phyloP scores from a whole-genome alignment of 768 basidiomycete genomes.

The Myochromella boudieri region DNA sequence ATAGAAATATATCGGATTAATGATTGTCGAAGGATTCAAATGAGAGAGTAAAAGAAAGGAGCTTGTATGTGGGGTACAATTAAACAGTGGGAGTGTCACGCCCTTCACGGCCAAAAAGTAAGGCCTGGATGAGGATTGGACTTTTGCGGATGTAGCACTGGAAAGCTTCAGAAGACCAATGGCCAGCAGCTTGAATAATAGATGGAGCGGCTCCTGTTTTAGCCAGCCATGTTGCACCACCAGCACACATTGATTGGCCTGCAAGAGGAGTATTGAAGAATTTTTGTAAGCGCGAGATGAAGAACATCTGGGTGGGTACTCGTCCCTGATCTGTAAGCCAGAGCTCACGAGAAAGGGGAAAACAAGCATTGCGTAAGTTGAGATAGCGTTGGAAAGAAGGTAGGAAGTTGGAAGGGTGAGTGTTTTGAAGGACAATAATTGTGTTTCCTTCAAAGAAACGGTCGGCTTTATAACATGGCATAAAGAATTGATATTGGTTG shows the following conservation, averaged over 20 bases:
- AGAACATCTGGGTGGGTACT: conserved; percentile 35
- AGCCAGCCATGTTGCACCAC: conserved; percentile 39
- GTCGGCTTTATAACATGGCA: conserved; percentile 41
- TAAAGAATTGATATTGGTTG: conserved; percentile 16
- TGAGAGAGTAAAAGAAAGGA: too few relatives aligned
- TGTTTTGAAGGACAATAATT: conserved; percentile 13
- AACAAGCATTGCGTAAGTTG: conserved; percentile 17
- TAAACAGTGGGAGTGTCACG: too few relatives aligned
- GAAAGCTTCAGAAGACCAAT: conserved; percentile 38
- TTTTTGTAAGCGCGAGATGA: conserved; percentile 24
- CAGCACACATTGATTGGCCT: too few relatives aligned
- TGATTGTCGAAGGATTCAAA: too few relatives aligned
- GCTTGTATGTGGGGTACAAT: too few relatives aligned
- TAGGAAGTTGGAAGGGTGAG: conserved; percentile 13
- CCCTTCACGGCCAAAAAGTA: too few relatives aligned
- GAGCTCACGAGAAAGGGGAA: conserved; percentile 28
- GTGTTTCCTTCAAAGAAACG: conserved; percentile 25
- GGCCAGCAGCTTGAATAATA: conserved; percentile 34
- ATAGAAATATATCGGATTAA: too few relatives aligned
- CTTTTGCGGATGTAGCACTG: conserved; percentile 37
- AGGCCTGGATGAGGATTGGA: too few relatives aligned
- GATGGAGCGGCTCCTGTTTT: conserved; percentile 23
- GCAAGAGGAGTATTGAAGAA: conserved; percentile 21
- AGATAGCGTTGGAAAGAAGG: conserved; percentile 23
- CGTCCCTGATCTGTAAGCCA: too few relatives aligned